Evolutionary conservation across 331 rosid genomes (phyloP).

Genomic region (Erythrophleum ivorense): DNA sequence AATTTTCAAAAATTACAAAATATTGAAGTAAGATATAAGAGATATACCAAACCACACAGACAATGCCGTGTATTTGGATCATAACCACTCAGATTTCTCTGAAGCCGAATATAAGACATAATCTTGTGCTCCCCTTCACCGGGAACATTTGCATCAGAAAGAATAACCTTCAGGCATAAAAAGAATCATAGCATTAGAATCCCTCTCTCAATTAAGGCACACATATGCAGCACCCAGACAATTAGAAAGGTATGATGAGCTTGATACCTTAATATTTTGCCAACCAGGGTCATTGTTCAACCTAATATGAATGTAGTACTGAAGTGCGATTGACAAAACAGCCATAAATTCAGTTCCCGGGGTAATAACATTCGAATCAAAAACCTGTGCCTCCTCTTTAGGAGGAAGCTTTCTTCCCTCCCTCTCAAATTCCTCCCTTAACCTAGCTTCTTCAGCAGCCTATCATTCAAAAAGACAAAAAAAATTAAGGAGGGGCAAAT

Average conservation of each 20-base stretch:
- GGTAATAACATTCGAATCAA: slow-evolving; percentile 94
- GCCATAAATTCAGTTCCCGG: slow-evolving; percentile 99
- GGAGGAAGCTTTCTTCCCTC: slow-evolving; percentile 99
- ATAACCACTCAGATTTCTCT: slow-evolving; percentile 90
- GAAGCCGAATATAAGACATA: slow-evolving; percentile 97
- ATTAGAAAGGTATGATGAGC: slow-evolving; percentile 21
- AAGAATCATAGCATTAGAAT: slow-evolving; percentile 10
- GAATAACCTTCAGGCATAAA: slow-evolving; percentile 69
- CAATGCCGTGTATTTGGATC: slow-evolving; percentile 98
- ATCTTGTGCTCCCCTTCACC: slow-evolving; percentile 99
- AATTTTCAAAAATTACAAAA: slow-evolving; percentile 26
- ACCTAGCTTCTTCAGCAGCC: slow-evolving; percentile 90
- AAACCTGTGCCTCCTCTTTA: slow-evolving; percentile 65
- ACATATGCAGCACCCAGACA: slow-evolving; percentile 29
- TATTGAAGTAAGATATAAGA: slow-evolving; percentile 57
- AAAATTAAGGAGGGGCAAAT: not conserved
- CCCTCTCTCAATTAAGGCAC: slow-evolving; percentile 17
- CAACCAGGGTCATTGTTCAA: slow-evolving; percentile 97
- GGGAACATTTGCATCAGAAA: slow-evolving; percentile 99
- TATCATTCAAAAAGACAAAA: slow-evolving; percentile 43
- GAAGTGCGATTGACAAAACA: slow-evolving; percentile 90
- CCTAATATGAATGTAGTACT: slow-evolving; percentile 93
- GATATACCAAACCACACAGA: slow-evolving; percentile 97
- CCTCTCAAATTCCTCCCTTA: slow-evolving; percentile 87
- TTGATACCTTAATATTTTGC: slow-evolving; percentile 80